Base-by-base conservation (phyloP, 2,329 filamentous ascomycete species). In the Cercospora sojina region DNA sequence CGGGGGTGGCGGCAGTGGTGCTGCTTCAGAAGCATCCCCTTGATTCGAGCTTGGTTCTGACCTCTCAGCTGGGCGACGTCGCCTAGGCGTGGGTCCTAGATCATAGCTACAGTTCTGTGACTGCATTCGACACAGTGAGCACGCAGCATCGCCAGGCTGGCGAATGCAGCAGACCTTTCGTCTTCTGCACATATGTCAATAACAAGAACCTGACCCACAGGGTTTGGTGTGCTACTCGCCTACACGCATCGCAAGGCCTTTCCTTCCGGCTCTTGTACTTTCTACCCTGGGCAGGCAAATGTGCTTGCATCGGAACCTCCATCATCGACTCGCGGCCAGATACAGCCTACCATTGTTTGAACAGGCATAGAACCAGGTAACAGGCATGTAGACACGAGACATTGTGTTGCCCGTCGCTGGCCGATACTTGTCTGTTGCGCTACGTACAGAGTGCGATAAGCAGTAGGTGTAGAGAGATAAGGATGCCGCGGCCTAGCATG, bases 231-330 rank as follows among this genome's bases (percentile, higher is more conserved):
- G 12, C 27, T 27, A 32, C 38, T 32, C 18, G 55, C 60, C 60
- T 62, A 35, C 66, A 71, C 23, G 68, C 70, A 64, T 72, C 70
- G 57, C 70, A 72, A 29, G 70, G 70, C 38, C 70, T 57, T 58
- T 72, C 69, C 53, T 70, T 72, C 16, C 70, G 63, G n/a, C 65
- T 69, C 61, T 72, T 72, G 59, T 72, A 72, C 31, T 67, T 71
- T 16, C 70, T 66, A 53, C 70, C 70, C 47, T 67, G 65, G 56
- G 59, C 60, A 13, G 59, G 64, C 16, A 41, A 60, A 43, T 31
- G 64, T 58, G 38, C 55, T 25, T 56, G 51, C 6, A 12, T 31
- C 43, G 32, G 43, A 41, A 29, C 9, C 31, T 64, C 60, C 65
- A 67, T 66, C 55, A 60, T 47, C 64, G 56, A 56, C 49, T 38